phyloP scores from a whole-genome alignment of 257 asterid genomes.

The Cinchona pubescens region DNA sequence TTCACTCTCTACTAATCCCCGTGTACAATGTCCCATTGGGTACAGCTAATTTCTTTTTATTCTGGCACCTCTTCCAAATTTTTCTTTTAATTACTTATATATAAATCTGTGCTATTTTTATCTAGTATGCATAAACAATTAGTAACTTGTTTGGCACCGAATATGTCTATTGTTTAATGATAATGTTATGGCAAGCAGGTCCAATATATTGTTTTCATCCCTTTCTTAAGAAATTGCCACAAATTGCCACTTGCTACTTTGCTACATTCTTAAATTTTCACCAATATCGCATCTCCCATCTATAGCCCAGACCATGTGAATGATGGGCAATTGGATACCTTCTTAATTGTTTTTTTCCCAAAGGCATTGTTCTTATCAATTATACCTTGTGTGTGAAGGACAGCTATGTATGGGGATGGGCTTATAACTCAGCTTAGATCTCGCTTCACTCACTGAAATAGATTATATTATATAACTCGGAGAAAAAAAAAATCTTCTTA shows the following conservation, averaged over 20 bases:
- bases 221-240: neutral
- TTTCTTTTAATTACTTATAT: too few relatives aligned
- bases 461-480: too few relatives aligned
- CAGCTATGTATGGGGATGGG: neutral
- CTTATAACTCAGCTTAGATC: neutral
- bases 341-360: neutral
- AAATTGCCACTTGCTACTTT: too few relatives aligned
- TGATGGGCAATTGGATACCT: constrained; percentile 11
- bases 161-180: too few relatives aligned
- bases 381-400: neutral
- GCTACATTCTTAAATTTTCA: neutral
- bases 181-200: too few relatives aligned
- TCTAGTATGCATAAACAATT: too few relatives aligned
- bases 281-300: neutral
- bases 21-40: too few relatives aligned
- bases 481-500: too few relatives aligned
- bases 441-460: neutral
- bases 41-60: too few relatives aligned
- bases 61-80: too few relatives aligned
- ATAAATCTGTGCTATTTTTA: too few relatives aligned
- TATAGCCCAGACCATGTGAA: constrained; percentile 21
- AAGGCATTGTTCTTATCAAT: neutral
- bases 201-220: neutral
- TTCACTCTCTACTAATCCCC: too few relatives aligned
- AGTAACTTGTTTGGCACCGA: neutral